Percentiles rank a stretch among this genome's conserved stretches.
Evolutionary conservation across 1,284 basidiomycete species (phyloP).

Genomic region (Trametes polyzona): DNA sequence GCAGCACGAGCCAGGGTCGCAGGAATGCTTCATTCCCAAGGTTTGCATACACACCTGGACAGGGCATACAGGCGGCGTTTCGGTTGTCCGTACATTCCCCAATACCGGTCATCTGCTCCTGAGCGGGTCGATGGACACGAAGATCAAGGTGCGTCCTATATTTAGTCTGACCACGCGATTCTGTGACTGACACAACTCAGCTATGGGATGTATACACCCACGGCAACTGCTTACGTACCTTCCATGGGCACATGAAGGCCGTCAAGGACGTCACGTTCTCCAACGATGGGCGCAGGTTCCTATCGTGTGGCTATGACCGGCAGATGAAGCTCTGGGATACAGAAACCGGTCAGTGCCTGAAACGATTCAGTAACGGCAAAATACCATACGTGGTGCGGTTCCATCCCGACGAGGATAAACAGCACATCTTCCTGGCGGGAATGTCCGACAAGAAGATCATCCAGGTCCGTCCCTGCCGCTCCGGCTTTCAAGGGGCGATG

Average conservation of each 20-base stretch:
- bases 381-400: conserved; percentile 95
- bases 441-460: conserved; percentile 99
- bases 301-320: conserved; percentile 94
- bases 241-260: conserved; percentile 95
- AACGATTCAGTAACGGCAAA: conserved; percentile 96
- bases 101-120: conserved; percentile 91
- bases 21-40: conserved; percentile 95
- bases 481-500: background rate
- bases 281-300: conserved; percentile 88
- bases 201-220: conserved; percentile 99
- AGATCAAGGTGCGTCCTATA: conserved; percentile 81
- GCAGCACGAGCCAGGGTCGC: conserved; percentile 78
- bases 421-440: conserved; percentile 95
- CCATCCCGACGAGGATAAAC: conserved; percentile 96
- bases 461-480: conserved; percentile 57
- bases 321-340: conserved; percentile 99
- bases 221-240: conserved; percentile 95
- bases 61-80: conserved; percentile 96
- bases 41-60: conserved; percentile 97
- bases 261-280: conserved; percentile 97
- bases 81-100: conserved; percentile 92
- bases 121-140: conserved; percentile 97
- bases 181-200: conserved; percentile 44
- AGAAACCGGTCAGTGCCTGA: conserved; percentile 95
- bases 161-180: background rate